These are phyloP conservation scores for Volvox reticuliferus DNA, from an alignment of 139 green algal genomes.

Conservation along the genomic window DNA sequence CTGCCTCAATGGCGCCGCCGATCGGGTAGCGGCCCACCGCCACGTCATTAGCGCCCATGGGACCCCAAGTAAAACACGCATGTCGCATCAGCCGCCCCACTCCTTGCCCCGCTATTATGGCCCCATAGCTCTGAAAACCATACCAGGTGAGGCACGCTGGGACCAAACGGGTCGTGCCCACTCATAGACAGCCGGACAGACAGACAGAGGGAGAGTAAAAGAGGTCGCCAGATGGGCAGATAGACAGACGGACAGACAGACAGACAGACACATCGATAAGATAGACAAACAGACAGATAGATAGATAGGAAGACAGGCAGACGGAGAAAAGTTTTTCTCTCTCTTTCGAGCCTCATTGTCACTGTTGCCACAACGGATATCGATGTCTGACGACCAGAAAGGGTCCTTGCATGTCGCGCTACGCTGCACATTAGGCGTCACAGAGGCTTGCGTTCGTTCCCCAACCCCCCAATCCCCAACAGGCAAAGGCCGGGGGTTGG, in stretches of 20 bases:
- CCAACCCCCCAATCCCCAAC: neutral
- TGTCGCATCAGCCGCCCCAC: neutral
- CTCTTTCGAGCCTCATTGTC: neutral
- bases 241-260: no score
- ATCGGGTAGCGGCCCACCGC: no score
- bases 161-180: neutral
- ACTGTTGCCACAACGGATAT: neutral
- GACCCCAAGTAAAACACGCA: no score
- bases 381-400: no score
- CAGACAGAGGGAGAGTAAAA: no score
- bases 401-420: neutral
- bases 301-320: no score
- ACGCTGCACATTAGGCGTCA: neutral
- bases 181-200: neutral
- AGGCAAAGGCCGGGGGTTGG: constrained; percentile 29
- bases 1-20: no score
- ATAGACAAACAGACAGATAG: no score
- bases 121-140: neutral
- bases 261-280: no score
- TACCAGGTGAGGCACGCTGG: neutral
- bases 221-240: no score
- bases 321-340: no score
- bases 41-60: no score
- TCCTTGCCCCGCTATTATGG: constrained; percentile 21
- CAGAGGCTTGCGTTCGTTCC: neutral